These are phyloP conservation scores for Aspergillus glaucus DNA, from an alignment of 2,329 filamentous ascomycete species.

Conservation along the genomic window DNA sequence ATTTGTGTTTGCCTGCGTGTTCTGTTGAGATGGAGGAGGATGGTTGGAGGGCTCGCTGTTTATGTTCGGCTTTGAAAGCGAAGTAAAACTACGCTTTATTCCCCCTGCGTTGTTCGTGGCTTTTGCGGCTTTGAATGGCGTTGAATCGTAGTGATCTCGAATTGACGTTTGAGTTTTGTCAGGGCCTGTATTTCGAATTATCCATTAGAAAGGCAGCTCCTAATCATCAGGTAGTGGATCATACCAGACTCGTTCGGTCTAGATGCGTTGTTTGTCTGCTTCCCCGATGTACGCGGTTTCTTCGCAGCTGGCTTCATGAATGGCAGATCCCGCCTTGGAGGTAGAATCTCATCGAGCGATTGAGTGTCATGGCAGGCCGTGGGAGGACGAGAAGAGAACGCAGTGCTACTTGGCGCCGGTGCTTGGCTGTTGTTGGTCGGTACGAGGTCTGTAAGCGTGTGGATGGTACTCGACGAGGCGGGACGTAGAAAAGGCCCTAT, in stretches of 20 bases:
- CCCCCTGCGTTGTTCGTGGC: not conserved
- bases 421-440: not conserved
- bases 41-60: not conserved
- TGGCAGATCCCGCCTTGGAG: conserved; percentile 38
- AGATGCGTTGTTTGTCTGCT: not conserved
- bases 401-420: not conserved
- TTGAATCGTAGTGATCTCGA: not conserved
- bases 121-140: not conserved
- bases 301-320: conserved; percentile 28
- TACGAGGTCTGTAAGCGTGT: not conserved
- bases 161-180: not conserved
- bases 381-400: conserved; percentile 12
- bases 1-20: not conserved
- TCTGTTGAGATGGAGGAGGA: not conserved
- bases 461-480: conserved; percentile 8
- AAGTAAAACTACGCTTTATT: not conserved
- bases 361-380: conserved; percentile 23
- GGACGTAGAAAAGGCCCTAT: conserved; percentile 3
- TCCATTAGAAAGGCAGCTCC: not conserved
- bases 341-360: conserved; percentile 31
- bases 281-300: conserved; percentile 5
- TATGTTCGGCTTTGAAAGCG: not conserved
- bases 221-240: not conserved
- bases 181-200: not conserved
- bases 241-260: not conserved